Conservation (phyloP, 345 rosid species). For the Acer yangbiense region DNA sequence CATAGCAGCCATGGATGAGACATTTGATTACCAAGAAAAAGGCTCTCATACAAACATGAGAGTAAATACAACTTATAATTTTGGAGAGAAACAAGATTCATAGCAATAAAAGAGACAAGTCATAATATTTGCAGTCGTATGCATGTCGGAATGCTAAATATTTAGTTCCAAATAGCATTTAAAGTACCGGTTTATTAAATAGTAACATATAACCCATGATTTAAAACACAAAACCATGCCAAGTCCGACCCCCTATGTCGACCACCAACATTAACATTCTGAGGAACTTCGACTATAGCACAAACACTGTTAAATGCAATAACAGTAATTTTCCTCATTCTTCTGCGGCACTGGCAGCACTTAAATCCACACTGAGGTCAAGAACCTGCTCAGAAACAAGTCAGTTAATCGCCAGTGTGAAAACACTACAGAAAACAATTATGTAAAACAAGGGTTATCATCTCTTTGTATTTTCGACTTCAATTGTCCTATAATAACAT, state of each 20-base stretch:
- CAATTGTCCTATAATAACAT: not conserved
- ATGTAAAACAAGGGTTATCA: not conserved
- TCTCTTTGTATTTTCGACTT: not conserved
- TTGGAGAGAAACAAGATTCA: too few relatives aligned
- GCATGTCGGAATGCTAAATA: constrained; percentile 12
- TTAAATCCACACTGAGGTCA: constrained; percentile 88
- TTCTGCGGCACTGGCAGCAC: constrained; percentile 91
- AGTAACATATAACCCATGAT: not conserved
- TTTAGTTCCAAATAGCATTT: not conserved
- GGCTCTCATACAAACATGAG: too few relatives aligned
- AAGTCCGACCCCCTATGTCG: not conserved
- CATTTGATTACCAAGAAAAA: too few relatives aligned
- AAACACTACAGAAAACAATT: not conserved
- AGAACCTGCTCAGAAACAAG: constrained; percentile 48
- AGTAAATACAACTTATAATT: too few relatives aligned
- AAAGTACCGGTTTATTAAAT: constrained; percentile 2
- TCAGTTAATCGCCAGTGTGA: not conserved
- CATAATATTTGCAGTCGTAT: not conserved
- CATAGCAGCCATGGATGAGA: too few relatives aligned
- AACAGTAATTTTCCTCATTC: constrained; percentile 43
- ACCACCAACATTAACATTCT: not conserved
- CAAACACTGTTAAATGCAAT: not conserved
- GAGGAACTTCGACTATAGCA: not conserved
- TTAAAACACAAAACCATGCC: not conserved
- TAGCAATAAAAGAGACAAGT: not conserved